Evolutionary conservation across 2,329 filamentous ascomycete species (phyloP).

Genomic region (Xylariaceae sp.): DNA sequence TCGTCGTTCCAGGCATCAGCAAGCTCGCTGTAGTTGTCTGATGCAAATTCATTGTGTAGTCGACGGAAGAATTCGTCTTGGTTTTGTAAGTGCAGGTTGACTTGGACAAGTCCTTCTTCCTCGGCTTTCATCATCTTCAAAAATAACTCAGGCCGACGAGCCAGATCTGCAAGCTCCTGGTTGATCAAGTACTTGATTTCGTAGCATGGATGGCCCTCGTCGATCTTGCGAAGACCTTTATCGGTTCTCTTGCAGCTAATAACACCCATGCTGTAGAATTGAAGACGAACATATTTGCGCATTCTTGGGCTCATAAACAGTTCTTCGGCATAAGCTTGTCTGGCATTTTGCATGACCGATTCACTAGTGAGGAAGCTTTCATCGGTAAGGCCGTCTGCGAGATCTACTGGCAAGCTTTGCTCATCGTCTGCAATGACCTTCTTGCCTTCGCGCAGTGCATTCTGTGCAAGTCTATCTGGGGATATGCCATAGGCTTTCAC

Average conservation of each 20-base stretch:
- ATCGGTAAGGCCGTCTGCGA: slow-evolving; percentile 75
- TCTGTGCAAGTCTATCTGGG: slow-evolving; percentile 82
- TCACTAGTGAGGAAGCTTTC: slow-evolving; percentile 72
- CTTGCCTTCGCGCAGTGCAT: slow-evolving; percentile 73
- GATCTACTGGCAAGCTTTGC: slow-evolving; percentile 71
- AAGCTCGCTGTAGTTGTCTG: slow-evolving; percentile 91
- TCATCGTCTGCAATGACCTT: slow-evolving; percentile 84
- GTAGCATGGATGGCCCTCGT: slow-evolving; percentile 93
- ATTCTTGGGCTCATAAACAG: slow-evolving; percentile 83
- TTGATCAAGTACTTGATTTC: slow-evolving; percentile 96
- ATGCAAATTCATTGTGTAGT: slow-evolving; percentile 80
- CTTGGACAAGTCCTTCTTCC: slow-evolving; percentile 85
- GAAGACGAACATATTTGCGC: slow-evolving; percentile 78
- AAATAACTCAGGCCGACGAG: slow-evolving; percentile 81
- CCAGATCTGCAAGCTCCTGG: slow-evolving; percentile 78
- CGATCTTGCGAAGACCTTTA: slow-evolving; percentile 88
- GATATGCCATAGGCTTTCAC: slow-evolving; percentile 88
- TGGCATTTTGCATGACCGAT: slow-evolving; percentile 73
- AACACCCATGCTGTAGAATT: slow-evolving; percentile 77
- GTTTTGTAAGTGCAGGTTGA: slow-evolving; percentile 73
- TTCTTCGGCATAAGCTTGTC: slow-evolving; percentile 87
- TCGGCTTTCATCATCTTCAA: slow-evolving; percentile 97
- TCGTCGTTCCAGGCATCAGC: slow-evolving; percentile 94
- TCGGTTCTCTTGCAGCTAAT: slow-evolving; percentile 89
- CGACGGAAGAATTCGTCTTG: slow-evolving; percentile 72